Base-by-base conservation (phyloP, 768 basidiomycete genomes). In the Hypsizygus marmoreus region DNA sequence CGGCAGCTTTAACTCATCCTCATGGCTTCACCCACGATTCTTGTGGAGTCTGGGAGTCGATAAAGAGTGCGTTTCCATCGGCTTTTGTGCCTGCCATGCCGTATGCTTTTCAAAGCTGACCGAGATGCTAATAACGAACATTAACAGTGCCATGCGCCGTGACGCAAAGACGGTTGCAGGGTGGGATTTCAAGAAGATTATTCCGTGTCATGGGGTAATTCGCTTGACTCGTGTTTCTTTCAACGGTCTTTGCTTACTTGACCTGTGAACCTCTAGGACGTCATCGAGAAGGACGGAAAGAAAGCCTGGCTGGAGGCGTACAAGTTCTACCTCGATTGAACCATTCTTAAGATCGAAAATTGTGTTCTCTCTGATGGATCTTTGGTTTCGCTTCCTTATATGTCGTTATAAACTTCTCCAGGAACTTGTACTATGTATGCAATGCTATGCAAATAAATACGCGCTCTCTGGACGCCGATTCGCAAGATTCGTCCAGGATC, bases 181-280 rank as follows among this genome's bases (percentile, higher is more conserved):
- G 0, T 90, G 88, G 88, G 75, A 81, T 43, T 84, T 86, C 53
- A 75, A 83, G 13, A 66, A 79, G 35, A 79, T 86, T 46, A 84
- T 86, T 31, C 81, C 81, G 46, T 87, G 85, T 46, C 84, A 86
- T 54, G 65, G 64, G 24, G 69, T 72, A 43, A 49, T 64, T 49
- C n/a, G 11, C 24, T n/a, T 39, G 42, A 6, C 33, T 16, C 44
- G 13, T 34, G 37, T 22, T 20, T 6, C 14, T 5, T 32, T 11
- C 31, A 24, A n/a, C 16, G 20, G 39, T 25, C n/a, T 8, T 33
- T 37, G 26, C 17, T 41, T 13, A 10, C 23, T 51, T 6, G 40
- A 33, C 30, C 19, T 14, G 14, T 22, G 20, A 0, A 4, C 9
- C 24, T 16, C 26, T 47, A 50, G 55, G 79, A 82, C 38, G 78